Evolutionary conservation across 2,329 filamentous ascomycete species (phyloP).

Genomic region (Hymenoscyphus fraxineus): DNA sequence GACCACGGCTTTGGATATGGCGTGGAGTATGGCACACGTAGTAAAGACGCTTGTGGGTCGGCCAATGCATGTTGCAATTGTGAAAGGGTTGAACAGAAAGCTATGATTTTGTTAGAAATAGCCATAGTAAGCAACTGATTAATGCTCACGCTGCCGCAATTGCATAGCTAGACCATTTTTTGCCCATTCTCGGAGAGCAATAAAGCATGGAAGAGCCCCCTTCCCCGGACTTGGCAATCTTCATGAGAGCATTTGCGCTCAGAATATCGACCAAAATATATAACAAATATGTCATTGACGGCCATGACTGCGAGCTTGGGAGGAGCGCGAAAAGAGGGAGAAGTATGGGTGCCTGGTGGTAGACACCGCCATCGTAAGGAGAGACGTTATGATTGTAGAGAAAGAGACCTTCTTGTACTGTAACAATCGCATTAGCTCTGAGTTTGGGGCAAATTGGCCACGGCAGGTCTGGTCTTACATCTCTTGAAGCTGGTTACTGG

Average conservation of each 20-base stretch:
- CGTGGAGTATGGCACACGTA: conserved; percentile 79
- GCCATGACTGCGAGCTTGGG: conserved; percentile 62
- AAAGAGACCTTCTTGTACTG: conserved; percentile 94
- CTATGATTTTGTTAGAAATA: conserved; percentile 40
- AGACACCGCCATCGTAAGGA: conserved; percentile 90
- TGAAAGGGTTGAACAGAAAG: conserved; percentile 93
- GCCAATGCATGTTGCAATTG: conserved; percentile 83
- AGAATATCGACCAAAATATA: conserved; percentile 79
- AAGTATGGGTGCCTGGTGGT: conserved; percentile 78
- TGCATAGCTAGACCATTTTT: conserved; percentile 69
- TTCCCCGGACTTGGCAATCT: conserved; percentile 78
- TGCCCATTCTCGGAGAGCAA: conserved; percentile 71
- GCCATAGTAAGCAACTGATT: background rate
- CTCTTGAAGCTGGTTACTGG: conserved; percentile 98
- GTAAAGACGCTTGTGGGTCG: conserved; percentile 87
- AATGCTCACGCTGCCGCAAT: conserved; percentile 71
- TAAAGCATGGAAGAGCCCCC: conserved; percentile 71
- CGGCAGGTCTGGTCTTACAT: conserved; percentile 52
- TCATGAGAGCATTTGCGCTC: conserved; percentile 72
- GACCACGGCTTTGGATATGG: conserved; percentile 73
- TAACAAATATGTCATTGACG: conserved; percentile 72
- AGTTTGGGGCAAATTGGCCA: background rate
- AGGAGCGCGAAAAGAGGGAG: conserved; percentile 88
- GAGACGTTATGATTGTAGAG: conserved; percentile 95
- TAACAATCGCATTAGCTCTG: background rate